A percentile compares a stretch with the other conserved stretches of the same genome.
phyloP scores from a whole-genome alignment of 2,329 filamentous ascomycete genomes.

The Emydomyces testavorans region DNA sequence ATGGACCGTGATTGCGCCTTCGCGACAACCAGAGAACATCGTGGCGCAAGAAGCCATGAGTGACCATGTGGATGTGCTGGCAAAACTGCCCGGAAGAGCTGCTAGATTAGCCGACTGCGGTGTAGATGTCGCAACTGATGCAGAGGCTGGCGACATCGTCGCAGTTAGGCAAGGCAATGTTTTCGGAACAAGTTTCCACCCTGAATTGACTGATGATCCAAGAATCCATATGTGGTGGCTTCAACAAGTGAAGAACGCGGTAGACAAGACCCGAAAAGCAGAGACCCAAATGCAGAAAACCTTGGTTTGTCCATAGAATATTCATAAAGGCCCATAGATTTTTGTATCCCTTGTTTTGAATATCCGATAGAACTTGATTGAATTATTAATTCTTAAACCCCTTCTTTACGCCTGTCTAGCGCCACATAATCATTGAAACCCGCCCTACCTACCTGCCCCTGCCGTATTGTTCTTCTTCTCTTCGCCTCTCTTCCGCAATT shows the following conservation, averaged over 20 bases:
- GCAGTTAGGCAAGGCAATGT: slow-evolving; percentile 85
- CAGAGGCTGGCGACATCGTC: slow-evolving; percentile 58
- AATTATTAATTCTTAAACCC: slow-evolving; percentile 1
- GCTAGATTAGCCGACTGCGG: slow-evolving; percentile 39
- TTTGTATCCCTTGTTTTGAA: neutral
- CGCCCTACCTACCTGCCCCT: slow-evolving; percentile 38
- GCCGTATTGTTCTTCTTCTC: slow-evolving; percentile 50
- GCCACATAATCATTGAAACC: slow-evolving; percentile 9
- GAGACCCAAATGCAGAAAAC: neutral
- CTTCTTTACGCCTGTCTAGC: slow-evolving; percentile 10
- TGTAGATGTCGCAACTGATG: slow-evolving; percentile 28
- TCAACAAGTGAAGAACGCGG: slow-evolving; percentile 48
- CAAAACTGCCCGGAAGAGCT: slow-evolving; percentile 43
- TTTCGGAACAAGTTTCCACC: slow-evolving; percentile 90
- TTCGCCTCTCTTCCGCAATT: slow-evolving; percentile 51
- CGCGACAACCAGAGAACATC: slow-evolving; percentile 36
- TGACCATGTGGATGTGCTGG: slow-evolving; percentile 47
- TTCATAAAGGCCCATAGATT: neutral
- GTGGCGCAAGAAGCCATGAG: slow-evolving; percentile 36
- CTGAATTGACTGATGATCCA: slow-evolving; percentile 76
- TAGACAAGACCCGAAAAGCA: slow-evolving; percentile 20
- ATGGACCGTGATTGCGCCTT: slow-evolving; percentile 48
- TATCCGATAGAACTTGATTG: slow-evolving; percentile 11
- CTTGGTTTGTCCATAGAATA: slow-evolving; percentile 10
- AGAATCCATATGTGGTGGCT: slow-evolving; percentile 95